Percentiles rank a stretch among this genome's conserved stretches.
Conservation (phyloP, 176 grass and related monocot species). For the Triticum urartu region DNA sequence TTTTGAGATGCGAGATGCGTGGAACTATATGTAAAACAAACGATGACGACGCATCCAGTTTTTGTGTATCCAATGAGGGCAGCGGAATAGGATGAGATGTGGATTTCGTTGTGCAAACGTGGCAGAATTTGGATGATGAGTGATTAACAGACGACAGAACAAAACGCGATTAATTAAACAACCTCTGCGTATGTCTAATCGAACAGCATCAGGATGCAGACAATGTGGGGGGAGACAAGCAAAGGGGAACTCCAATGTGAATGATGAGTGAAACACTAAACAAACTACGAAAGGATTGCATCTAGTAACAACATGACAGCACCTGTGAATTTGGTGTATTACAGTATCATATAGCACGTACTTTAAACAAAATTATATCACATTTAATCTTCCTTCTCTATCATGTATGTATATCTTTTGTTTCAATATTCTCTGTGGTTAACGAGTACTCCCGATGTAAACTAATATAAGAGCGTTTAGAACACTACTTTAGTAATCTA, state of each 20-base stretch:
- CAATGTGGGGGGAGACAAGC: neutral
- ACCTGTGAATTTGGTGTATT: neutral
- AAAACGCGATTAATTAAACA: neutral
- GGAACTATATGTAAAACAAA: neutral
- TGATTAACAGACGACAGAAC: neutral
- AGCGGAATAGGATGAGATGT: neutral
- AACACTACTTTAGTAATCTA: too few species aligned
- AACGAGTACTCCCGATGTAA: too few species aligned
- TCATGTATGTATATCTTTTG: neutral
- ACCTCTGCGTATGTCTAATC: neutral
- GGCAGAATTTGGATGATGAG: neutral
- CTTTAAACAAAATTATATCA: neutral
- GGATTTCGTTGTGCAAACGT: neutral
- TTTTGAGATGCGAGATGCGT: neutral
- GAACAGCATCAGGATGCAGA: neutral
- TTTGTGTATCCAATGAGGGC: too few species aligned
- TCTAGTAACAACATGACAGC: neutral
- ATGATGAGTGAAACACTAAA: neutral
- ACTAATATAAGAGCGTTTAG: too few species aligned
- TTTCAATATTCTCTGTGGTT: neutral
- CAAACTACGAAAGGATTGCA: neutral
- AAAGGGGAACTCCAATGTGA: neutral
- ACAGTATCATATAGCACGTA: neutral
- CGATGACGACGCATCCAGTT: neutral
- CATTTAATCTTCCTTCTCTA: neutral